phyloP scores from a whole-genome alignment of 1,284 basidiomycete genomes.

The Lentinula novae-zelandiae region DNA sequence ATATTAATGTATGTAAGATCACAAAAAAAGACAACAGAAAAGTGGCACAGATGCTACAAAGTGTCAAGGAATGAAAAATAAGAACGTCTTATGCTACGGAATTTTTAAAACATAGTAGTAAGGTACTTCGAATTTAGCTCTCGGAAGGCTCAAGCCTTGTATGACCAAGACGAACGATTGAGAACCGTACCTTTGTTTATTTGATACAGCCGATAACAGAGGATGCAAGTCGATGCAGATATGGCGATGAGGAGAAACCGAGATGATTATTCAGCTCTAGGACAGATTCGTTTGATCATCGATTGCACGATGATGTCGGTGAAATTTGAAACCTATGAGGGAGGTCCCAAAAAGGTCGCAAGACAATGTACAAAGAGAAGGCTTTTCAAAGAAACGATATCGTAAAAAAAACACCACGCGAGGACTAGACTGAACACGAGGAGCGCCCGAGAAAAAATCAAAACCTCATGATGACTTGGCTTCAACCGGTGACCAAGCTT shows the following conservation, averaged over 20 bases:
- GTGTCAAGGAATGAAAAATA: not conserved
- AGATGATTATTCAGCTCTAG: not conserved
- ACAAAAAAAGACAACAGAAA: not conserved
- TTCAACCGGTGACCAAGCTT: slow-evolving; percentile 12
- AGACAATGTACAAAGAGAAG: not conserved
- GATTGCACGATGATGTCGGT: not conserved
- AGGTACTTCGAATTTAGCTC: not conserved
- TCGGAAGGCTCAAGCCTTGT: not conserved
- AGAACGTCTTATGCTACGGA: not conserved
- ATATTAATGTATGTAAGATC: not conserved
- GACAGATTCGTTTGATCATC: not conserved
- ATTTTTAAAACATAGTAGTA: not conserved
- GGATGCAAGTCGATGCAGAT: not conserved
- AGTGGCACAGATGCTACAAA: not conserved
- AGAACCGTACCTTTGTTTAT: not conserved
- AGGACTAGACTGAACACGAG: not conserved
- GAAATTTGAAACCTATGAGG: not conserved
- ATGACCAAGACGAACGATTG: not conserved
- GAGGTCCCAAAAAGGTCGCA: not conserved
- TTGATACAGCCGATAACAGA: not conserved
- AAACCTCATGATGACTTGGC: not conserved
- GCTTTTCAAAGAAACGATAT: not conserved
- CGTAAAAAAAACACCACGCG: not conserved
- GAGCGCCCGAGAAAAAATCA: not conserved
- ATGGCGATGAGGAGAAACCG: not conserved